These are phyloP conservation scores for Suhomyces panamericanus DNA, from an alignment of 1,139 yeast species.

Conservation along the genomic window DNA sequence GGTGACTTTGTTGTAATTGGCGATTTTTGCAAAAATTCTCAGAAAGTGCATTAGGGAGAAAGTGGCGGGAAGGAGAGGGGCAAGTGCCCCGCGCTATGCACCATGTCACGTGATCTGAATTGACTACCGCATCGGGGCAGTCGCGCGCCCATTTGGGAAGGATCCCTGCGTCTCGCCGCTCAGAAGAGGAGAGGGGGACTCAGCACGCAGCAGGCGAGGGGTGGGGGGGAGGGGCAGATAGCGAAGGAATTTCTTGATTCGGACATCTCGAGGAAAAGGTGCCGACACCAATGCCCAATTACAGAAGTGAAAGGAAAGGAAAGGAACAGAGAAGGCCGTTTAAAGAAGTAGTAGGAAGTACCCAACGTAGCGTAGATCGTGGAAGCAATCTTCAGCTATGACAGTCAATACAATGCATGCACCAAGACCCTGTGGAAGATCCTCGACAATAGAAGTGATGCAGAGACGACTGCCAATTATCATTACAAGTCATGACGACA, in stretches of 20 bases:
- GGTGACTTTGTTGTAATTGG: background rate
- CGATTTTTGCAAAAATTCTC: background rate
- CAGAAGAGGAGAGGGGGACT: background rate
- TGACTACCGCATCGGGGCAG: background rate
- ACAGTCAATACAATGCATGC: too few species aligned
- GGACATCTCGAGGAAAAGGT: too few species aligned
- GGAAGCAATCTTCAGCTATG: too few species aligned
- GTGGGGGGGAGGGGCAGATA: background rate
- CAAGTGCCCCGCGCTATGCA: background rate
- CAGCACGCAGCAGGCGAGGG: background rate
- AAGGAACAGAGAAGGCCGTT: too few species aligned
- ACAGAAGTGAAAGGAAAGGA: too few species aligned
- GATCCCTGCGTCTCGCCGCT: conserved; percentile 2
- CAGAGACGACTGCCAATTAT: too few species aligned
- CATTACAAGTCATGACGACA: background rate
- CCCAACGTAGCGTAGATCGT: too few species aligned
- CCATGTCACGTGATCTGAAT: background rate
- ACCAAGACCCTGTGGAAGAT: too few species aligned
- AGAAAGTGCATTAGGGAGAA: background rate
- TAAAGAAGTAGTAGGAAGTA: too few species aligned
- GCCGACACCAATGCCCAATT: too few species aligned
- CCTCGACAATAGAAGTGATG: too few species aligned
- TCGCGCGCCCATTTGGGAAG: background rate
- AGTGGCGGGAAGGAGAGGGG: background rate
- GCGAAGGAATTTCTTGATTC: too few species aligned